Evolutionary conservation across 176 grass and related monocot species (phyloP).

Genomic region (Lolium multiflorum): DNA sequence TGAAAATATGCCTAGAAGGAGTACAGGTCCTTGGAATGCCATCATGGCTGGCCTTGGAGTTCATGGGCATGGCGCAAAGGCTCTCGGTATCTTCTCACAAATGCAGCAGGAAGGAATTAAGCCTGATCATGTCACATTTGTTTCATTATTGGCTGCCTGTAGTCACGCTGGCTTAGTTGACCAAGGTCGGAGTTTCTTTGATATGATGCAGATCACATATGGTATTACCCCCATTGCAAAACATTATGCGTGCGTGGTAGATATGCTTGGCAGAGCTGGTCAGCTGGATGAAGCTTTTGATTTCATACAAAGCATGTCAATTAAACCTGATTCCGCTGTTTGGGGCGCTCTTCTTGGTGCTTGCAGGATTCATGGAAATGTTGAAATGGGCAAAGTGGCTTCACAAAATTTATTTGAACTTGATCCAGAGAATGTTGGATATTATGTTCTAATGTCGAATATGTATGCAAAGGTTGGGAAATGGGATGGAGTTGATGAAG

Average conservation of each 20-base stretch:
- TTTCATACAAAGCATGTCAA: constrained; percentile 60
- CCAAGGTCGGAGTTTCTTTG: constrained; percentile 62
- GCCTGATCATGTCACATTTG: constrained; percentile 78
- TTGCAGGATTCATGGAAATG: constrained; percentile 79
- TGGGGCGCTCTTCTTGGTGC: constrained; percentile 81
- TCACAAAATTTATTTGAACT: constrained; percentile 69
- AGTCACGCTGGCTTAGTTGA: constrained; percentile 82
- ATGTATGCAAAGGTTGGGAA: constrained; percentile 81
- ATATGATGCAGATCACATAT: constrained; percentile 57
- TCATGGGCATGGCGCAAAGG: constrained; percentile 62
- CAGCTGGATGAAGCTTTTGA: constrained; percentile 63
- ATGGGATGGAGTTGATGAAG: constrained; percentile 81
- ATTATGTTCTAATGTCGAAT: constrained; percentile 81
- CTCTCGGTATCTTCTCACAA: constrained; percentile 58
- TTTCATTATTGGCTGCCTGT: constrained; percentile 74
- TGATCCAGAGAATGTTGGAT: constrained; percentile 74
- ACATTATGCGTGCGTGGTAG: constrained; percentile 79
- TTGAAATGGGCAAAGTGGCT: constrained; percentile 69
- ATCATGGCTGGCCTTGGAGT: constrained; percentile 67
- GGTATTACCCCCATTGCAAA: constrained; percentile 52
- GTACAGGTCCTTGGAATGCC: constrained; percentile 69
- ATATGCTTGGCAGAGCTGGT: constrained; percentile 67
- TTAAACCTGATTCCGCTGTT: constrained; percentile 68
- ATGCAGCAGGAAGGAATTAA: constrained; percentile 74
- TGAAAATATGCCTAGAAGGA: constrained; percentile 54